Evolutionary conservation across 108 stramenopile genomes (phyloP), one percentile per base, ranked within the genome.

Genomic region (Skeletonema marinoi): DNA sequence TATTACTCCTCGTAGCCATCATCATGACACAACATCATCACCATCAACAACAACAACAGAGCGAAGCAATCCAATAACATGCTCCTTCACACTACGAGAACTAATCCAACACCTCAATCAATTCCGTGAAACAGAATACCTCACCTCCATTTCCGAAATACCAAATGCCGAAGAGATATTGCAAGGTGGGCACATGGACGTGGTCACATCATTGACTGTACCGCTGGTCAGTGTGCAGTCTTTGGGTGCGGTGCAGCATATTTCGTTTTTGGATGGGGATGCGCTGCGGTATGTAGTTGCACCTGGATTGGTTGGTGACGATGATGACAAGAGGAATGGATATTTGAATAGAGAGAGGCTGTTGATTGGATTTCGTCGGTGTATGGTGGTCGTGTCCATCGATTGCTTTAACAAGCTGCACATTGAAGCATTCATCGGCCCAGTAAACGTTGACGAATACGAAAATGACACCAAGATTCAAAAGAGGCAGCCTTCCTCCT

Each of bases 361-460:
- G 32, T 41, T 82, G 61, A 64, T 82, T 68, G 71, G 75, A 14
- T 82, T 82, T 59, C 74, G 71, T 32, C 66, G 71, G 6, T 82
- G 82, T 17, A 38, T 77, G 25, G 82, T 73, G 1, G 60, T 71
- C 7, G 66, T 82, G 13, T 66, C 81, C 35, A 4, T 82, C 25
- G 16, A 16, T n/a, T 11, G 11, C 7, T 41, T 2, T 41, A 25
- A 60, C 13, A 69, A 60, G 41, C 50, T 63, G 32, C 70, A 72
- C 31, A 75, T 82, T 38, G 64, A 72, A 64, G 81, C 71, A 19
- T 82, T 63, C 32, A 72, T 72, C 7, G 81, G 81, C 29, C 81
- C 74, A 6, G 80, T 74, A 7, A 44, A 81, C 41, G 33, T 71
- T 5, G 65, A 66, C 35, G 70, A 75, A 3, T 65, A 71, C 38